Evolutionary conservation across 139 green algal species (phyloP), one percentile per base, ranked within the genome.

Genomic region (Axilococcus clingmanii): DNA sequence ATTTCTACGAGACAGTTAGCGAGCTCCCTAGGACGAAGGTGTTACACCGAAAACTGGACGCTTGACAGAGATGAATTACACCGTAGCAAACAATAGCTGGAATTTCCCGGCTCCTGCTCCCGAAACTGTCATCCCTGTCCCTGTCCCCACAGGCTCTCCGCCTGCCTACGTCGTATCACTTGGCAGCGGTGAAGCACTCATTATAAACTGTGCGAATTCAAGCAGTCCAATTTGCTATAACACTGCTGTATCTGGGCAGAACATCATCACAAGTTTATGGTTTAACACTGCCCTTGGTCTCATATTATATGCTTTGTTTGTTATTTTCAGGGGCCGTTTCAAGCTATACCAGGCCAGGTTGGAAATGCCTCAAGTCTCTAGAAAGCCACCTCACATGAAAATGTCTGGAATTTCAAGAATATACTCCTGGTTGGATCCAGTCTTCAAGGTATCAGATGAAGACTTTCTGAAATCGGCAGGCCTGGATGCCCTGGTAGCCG

Each of bases 391-490:
- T 25, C 31, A 35, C 23, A 33, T 69, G 33, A 20, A 31, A 28
- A 35, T 69, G 33, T 31, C 29, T 17, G 61, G 61, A 14, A 29
- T 52, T 42, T 25, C 31, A 28, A 45, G 62, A 37, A 15, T 62
- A 22, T 70, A 46, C 45, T 55, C 52, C 16, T 78, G 68, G 68
- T 49, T 80, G 28, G 42, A 65, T 23, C 71, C 71, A 19, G 59
- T 78, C 8, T 75, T 80, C 43, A 55, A 15, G 0, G 64, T 68
- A 14, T 57, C 35, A 5, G 71, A 80, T 28, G 55, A 74, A 38
- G 49, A 78, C 17, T 19, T 80, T 38, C 49, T 80, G 27, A 49
- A 48, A 30, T 72, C 43, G 24, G 63, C 68, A 23, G 71, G 71
- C 25, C 51, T 80, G 38, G 71, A 80, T 43, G 65, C 71, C 15